A percentile compares a stretch with the other conserved stretches of the same genome.
Conservation (phyloP, 352 stramenopile species). For the Phytophthora brassicae region DNA sequence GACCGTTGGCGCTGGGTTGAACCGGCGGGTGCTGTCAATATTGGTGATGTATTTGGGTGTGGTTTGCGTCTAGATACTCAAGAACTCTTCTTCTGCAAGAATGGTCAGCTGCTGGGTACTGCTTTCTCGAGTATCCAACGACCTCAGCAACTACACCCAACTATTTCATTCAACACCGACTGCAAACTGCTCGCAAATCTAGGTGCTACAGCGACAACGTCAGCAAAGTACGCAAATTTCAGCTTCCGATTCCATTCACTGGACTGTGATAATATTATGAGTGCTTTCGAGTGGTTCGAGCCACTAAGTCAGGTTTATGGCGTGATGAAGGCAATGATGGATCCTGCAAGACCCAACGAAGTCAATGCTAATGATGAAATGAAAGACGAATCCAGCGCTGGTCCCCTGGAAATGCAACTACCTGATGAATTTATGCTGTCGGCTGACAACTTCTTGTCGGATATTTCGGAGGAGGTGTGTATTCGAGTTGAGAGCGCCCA, state of each 20-base stretch:
- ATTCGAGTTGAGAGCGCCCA: slow-evolving; percentile 78
- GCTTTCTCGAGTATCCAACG: slow-evolving; percentile 75
- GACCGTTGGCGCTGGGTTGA: slow-evolving; percentile 83
- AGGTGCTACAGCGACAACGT: slow-evolving; percentile 38
- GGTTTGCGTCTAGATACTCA: slow-evolving; percentile 77
- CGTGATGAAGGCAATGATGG: slow-evolving; percentile 82
- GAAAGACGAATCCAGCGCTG: neutral
- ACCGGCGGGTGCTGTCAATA: slow-evolving; percentile 35
- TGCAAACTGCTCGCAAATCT: slow-evolving; percentile 83
- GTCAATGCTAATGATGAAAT: neutral
- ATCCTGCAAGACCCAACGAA: slow-evolving; percentile 34
- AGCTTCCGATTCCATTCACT: slow-evolving; percentile 81
- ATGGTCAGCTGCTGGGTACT: slow-evolving; percentile 73
- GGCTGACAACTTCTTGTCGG: slow-evolving; percentile 85
- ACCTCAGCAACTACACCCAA: slow-evolving; percentile 59
- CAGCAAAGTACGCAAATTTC: slow-evolving; percentile 53
- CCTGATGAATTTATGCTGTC: slow-evolving; percentile 88
- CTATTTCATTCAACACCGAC: slow-evolving; percentile 72
- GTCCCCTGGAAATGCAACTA: slow-evolving; percentile 23
- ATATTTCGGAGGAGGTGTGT: slow-evolving; percentile 84
- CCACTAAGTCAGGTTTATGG: slow-evolving; percentile 84
- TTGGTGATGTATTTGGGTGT: slow-evolving; percentile 78
- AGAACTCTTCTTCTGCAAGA: slow-evolving; percentile 88
- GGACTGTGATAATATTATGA: slow-evolving; percentile 86
- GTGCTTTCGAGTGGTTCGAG: slow-evolving; percentile 87